These are phyloP conservation scores for Phytophthora pisi DNA, from an alignment of 352 stramenopile genomes.

Conservation along the genomic window DNA sequence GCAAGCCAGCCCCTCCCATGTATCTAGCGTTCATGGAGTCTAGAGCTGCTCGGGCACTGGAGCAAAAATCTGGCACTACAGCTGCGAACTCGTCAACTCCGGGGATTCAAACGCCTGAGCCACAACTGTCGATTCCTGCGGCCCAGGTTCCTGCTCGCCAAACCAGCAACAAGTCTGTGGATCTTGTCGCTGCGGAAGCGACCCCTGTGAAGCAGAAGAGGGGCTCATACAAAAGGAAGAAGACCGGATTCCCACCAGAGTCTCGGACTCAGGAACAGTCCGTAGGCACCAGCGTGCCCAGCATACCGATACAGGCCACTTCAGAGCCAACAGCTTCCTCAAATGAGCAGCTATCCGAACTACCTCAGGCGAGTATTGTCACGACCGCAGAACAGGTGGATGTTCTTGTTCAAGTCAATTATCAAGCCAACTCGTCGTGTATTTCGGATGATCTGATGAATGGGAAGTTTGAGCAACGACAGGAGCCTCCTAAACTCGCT, in stretches of 20 bases:
- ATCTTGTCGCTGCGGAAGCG: not conserved
- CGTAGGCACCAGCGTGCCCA: not conserved
- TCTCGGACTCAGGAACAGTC: not conserved
- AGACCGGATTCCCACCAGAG: not conserved
- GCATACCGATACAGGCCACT: slow-evolving; percentile 2
- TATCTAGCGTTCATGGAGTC: slow-evolving; percentile 30
- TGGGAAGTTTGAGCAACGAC: slow-evolving; percentile 1
- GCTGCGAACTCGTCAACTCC: slow-evolving; percentile 1
- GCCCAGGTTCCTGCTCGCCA: not conserved
- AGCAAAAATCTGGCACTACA: slow-evolving; percentile 16
- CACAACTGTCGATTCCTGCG: not conserved
- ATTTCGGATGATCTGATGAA: slow-evolving; percentile 2
- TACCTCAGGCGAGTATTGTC: not conserved
- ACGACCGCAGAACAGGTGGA: not conserved
- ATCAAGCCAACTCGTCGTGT: not conserved
- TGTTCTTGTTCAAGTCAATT: not conserved
- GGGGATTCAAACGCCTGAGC: not conserved
- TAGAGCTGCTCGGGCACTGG: slow-evolving; percentile 19
- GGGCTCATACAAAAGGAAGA: slow-evolving; percentile 23
- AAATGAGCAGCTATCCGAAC: not conserved
- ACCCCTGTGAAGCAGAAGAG: slow-evolving; percentile 5
- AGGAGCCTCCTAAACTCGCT: not conserved
- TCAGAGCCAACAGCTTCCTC: not conserved
- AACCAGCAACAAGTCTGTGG: not conserved
- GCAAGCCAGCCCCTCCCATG: slow-evolving; percentile 19